Evolutionary conservation across 2,329 filamentous ascomycete species (phyloP).

Genomic region (Arachnopeziza araneosa): DNA sequence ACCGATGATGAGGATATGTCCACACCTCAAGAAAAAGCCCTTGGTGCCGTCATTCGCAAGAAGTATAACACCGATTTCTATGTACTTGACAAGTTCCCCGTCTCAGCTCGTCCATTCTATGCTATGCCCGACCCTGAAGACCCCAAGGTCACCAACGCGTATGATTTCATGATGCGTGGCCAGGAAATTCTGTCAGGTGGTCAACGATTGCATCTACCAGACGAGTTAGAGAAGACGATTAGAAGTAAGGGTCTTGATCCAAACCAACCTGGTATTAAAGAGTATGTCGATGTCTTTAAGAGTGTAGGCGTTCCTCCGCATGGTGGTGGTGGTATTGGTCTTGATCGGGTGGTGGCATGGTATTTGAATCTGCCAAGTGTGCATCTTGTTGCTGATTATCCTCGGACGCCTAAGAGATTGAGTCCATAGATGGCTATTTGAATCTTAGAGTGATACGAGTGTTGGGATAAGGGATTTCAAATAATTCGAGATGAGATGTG

Average conservation of each 20-base stretch:
- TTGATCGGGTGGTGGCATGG: conserved; percentile 77
- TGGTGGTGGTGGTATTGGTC: conserved; percentile 81
- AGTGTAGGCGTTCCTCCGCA: conserved; percentile 85
- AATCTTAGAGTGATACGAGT: neutral
- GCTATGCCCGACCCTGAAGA: conserved; percentile 72
- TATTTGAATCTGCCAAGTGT: conserved; percentile 54
- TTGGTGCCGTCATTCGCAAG: conserved; percentile 77
- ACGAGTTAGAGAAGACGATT: conserved; percentile 72
- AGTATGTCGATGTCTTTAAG: conserved; percentile 78
- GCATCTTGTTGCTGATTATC: conserved; percentile 53
- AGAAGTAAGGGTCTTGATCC: conserved; percentile 77
- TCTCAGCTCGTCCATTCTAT: conserved; percentile 84
- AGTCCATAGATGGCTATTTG: conserved; percentile 36
- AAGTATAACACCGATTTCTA: conserved; percentile 97
- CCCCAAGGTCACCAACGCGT: conserved; percentile 59
- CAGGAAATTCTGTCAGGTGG: conserved; percentile 92
- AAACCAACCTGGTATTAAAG: conserved; percentile 67
- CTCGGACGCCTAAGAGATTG: conserved; percentile 55
- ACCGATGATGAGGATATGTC: conserved; percentile 72
- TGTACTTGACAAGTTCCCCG: conserved; percentile 92
- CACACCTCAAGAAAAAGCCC: conserved; percentile 80
- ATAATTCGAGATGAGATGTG: too few species aligned
- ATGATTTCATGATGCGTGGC: conserved; percentile 84
- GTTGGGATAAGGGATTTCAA: too few species aligned
- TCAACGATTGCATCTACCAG: conserved; percentile 81